phyloP scores from a whole-genome alignment of 768 basidiomycete species.

The Suillus alpinus region DNA sequence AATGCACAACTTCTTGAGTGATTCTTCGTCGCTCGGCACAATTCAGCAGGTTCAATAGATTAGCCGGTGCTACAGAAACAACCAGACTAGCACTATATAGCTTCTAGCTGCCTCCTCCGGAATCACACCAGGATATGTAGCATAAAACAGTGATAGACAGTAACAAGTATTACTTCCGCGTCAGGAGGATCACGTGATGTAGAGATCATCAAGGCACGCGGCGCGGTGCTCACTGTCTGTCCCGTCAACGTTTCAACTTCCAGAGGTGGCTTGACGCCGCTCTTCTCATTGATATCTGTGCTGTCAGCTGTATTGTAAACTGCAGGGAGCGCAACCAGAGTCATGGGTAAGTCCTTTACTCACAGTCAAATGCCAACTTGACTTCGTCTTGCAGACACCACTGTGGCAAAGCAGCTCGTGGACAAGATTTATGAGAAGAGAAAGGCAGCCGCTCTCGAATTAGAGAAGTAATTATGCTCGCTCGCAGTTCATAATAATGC shows the following conservation, averaged over 20 bases:
- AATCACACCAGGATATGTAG: neutral
- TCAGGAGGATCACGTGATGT: neutral
- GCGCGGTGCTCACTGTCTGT: neutral
- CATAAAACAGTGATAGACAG: neutral
- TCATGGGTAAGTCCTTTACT: slow-evolving; percentile 3
- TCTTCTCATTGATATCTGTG: neutral
- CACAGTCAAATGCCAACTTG: neutral
- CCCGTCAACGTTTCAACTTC: neutral
- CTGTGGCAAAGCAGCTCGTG: slow-evolving; percentile 75
- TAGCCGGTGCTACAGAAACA: too few relatives aligned
- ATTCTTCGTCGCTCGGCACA: neutral
- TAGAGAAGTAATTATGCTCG: slow-evolving; percentile 73
- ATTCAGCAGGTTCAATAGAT: neutral
- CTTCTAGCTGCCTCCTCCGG: neutral
- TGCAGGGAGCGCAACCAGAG: neutral
- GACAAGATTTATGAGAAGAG: slow-evolving; percentile 97
- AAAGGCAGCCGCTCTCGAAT: slow-evolving; percentile 90
- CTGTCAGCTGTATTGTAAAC: neutral
- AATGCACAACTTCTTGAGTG: neutral
- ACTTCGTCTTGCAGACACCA: slow-evolving; percentile 48
- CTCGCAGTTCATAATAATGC: neutral
- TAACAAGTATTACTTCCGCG: neutral
- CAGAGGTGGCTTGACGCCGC: neutral
- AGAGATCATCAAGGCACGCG: neutral
- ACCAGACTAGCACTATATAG: neutral